These are phyloP conservation scores for Cutaneotrichosporon mucoides DNA, from an alignment of 1,284 basidiomycete genomes.

Conservation along the genomic window DNA sequence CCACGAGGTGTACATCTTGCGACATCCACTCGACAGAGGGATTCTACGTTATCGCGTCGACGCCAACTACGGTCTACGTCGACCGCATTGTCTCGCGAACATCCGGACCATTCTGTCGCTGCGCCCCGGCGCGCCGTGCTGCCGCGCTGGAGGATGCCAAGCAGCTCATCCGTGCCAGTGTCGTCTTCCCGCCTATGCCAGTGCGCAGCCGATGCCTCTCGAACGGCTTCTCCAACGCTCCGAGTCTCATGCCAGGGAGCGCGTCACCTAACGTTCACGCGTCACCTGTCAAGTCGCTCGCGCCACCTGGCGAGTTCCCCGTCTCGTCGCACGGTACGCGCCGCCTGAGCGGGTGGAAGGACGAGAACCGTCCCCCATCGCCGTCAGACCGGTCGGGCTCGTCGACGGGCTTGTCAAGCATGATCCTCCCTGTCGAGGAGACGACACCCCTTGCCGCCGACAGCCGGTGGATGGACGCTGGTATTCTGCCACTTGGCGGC, in stretches of 20 bases:
- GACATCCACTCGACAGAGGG: constrained; percentile 25
- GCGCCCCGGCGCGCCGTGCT: constrained; percentile 17
- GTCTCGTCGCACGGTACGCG: constrained; percentile 37
- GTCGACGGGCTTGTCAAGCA: constrained; percentile 8
- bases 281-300: constrained; percentile 11
- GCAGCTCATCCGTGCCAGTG: constrained; percentile 2
- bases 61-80: constrained; percentile 25
- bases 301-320: constrained; percentile 30
- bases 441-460: background rate
- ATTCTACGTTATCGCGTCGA: constrained; percentile 35
- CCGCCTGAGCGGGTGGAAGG: constrained; percentile 24
- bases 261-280: background rate
- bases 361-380: constrained; percentile 11
- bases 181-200: constrained; percentile 9
- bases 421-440: constrained; percentile 13
- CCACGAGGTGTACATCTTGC: constrained; percentile 33
- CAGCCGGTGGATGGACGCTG: constrained; percentile 24
- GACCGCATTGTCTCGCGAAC: constrained; percentile 28
- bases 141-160: constrained; percentile 23
- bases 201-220: constrained; percentile 4
- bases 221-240: constrained; percentile 1
- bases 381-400: constrained; percentile 7
- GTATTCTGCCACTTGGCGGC: constrained; percentile 30
- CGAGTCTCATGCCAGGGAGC: background rate
- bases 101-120: constrained; percentile 27